Evolutionary conservation across 305 asterid genomes (phyloP), one percentile per base, ranked within the genome.

Genomic region (Andrographis paniculata): DNA sequence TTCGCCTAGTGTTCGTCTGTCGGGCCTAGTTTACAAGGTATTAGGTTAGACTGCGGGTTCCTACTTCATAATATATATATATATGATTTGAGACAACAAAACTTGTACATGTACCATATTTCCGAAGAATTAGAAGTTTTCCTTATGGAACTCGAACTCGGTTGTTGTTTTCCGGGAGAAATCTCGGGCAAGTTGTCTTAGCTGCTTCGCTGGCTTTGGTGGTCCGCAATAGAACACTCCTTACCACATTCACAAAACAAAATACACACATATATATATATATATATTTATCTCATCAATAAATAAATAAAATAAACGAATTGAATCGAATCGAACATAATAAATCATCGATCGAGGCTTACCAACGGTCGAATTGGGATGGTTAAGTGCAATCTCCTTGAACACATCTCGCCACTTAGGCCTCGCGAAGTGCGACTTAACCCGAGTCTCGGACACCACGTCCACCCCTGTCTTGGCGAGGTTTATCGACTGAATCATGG

Each of bases 211-310:
- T 5, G 75, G 88, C 53, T 80, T 74, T 42, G 94, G 93, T 16
- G 92, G 85, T 61, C 94, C 94, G 53, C 94, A 83, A 42, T 83
- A 83, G 64, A 83, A 83, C 30, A 80, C 94, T 19, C 94, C 94
- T 83, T 80, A 24, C 8, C 77, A 70, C 1, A 3, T 5, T 13
- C 7, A 37, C 0, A 3, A 3, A 12, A 5, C 2, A 37, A 14
- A 37, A 33, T 2, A 2, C 38, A 27, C 6, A 27, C 10, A 10
- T 27, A 10, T 10, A 27, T 10, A 10, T 27, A 5, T 5, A 27
- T 10, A 27, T 27, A 27, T 5, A 27, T 27, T 27, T 27, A 5
- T 5, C 10, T 27, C 33, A 27, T 27, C 10, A 27, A 27, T 2
- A 33, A 7, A 0, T 33, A 33, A n/a, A 33, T 2, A 13, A 0